A percentile compares a stretch with the other conserved stretches of the same genome.
phyloP scores from a whole-genome alignment of 306 rosid species.

The Prunus kanzakura region DNA sequence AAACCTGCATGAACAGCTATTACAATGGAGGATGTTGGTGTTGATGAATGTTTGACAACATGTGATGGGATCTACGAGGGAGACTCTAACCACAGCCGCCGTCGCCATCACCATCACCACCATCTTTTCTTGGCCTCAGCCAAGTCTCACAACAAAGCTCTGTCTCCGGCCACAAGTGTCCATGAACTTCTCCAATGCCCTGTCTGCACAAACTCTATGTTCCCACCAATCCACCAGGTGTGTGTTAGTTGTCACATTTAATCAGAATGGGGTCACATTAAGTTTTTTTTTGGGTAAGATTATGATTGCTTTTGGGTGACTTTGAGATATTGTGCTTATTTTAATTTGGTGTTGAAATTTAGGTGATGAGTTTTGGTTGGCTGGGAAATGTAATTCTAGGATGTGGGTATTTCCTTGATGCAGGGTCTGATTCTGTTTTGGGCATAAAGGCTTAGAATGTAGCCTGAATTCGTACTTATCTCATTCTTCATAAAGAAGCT shows the following conservation, averaged over 20 bases:
- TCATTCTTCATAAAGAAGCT: background rate
- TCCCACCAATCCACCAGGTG: slow-evolving; percentile 32
- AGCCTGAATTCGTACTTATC: background rate
- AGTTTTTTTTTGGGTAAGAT: background rate
- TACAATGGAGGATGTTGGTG: slow-evolving; percentile 9
- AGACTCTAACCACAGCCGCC: slow-evolving; percentile 4
- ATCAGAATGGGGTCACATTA: background rate
- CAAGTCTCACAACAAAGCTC: slow-evolving; percentile 4
- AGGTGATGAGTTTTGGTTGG: background rate
- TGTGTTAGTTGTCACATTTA: slow-evolving; percentile 3
- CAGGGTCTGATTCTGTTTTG: no score
- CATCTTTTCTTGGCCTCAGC: background rate
- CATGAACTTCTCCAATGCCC: slow-evolving; percentile 27
- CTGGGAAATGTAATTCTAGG: no score
- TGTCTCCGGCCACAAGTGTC: slow-evolving; percentile 9
- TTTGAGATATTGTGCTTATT: background rate
- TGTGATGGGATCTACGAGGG: slow-evolving; percentile 13
- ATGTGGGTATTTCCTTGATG: no score
- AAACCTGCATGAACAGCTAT: background rate
- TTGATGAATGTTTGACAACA: slow-evolving; percentile 14
- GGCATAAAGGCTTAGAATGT: background rate
- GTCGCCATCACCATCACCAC: background rate
- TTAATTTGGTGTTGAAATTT: no score
- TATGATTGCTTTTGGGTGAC: background rate
- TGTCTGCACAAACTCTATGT: slow-evolving; percentile 31